Conservation (phyloP, 768 basidiomycete species). For the Tricholoma bakamatsutake region DNA sequence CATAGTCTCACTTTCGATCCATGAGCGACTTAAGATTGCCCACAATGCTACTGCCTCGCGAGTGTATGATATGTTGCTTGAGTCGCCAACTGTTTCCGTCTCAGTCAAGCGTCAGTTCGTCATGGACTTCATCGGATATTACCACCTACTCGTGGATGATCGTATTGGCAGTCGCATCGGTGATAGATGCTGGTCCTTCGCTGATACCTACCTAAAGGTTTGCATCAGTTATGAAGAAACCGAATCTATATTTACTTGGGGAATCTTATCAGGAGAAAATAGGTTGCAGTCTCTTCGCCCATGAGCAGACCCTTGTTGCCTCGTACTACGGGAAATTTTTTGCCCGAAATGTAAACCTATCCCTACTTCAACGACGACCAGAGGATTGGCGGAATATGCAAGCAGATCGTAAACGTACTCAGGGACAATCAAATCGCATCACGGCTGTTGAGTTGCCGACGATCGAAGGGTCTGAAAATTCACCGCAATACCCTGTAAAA, state of each 20-base stretch:
- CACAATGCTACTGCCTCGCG: constrained; percentile 63
- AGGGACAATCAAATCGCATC: constrained; percentile 9
- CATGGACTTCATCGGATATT: constrained; percentile 70
- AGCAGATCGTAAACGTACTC: constrained; percentile 33
- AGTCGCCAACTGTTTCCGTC: constrained; percentile 56
- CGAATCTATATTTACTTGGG: background rate
- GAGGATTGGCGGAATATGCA: constrained; percentile 83
- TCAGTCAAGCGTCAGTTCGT: constrained; percentile 70
- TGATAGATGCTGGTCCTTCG: constrained; percentile 85
- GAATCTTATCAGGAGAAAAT: constrained; percentile 72
- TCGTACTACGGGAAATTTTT: constrained; percentile 90
- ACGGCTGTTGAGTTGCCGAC: background rate
- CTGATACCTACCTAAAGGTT: constrained; percentile 93
- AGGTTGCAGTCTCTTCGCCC: constrained; percentile 67
- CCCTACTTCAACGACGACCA: constrained; percentile 70
- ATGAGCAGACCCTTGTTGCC: constrained; percentile 65
- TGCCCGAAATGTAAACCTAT: constrained; percentile 67
- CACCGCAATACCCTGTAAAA: constrained; percentile 11
- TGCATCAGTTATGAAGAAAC: constrained; percentile 8
- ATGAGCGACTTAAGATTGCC: constrained; percentile 49
- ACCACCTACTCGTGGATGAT: constrained; percentile 79
- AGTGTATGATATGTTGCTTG: constrained; percentile 73
- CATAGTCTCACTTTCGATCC: constrained; percentile 47
- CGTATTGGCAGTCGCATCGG: constrained; percentile 86
- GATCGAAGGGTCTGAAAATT: background rate